Conservation (phyloP, 2,329 filamentous ascomycete genomes). For the Volutella citrinella region DNA sequence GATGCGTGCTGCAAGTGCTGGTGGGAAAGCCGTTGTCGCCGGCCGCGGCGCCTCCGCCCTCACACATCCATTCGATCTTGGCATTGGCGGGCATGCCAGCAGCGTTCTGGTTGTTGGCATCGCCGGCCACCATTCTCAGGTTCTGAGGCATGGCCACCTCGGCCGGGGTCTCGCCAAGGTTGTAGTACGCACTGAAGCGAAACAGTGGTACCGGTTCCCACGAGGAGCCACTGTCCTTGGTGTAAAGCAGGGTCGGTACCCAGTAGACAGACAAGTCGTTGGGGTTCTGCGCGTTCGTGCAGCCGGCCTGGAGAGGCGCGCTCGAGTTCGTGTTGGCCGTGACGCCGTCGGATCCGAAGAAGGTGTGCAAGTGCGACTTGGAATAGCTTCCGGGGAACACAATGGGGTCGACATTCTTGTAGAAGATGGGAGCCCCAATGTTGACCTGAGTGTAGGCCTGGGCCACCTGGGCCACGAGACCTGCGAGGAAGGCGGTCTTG, state of each 20-base stretch:
- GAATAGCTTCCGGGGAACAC: slow-evolving; percentile 28
- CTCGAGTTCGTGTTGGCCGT: slow-evolving; percentile 29
- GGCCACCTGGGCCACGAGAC: too few species aligned
- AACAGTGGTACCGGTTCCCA: slow-evolving; percentile 29
- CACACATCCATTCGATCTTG: slow-evolving; percentile 30
- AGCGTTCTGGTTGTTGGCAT: slow-evolving; percentile 20
- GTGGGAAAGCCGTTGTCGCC: slow-evolving; percentile 18
- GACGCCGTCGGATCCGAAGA: slow-evolving; percentile 33
- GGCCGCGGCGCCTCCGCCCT: slow-evolving; percentile 22
- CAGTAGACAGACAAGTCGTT: slow-evolving; percentile 47
- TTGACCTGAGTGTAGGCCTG: too few species aligned
- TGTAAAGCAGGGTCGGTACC: slow-evolving; percentile 41
- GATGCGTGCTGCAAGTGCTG: slow-evolving; percentile 14
- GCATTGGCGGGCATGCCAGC: slow-evolving; percentile 22
- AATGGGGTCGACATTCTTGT: slow-evolving; percentile 34
- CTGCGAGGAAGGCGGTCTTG: too few species aligned
- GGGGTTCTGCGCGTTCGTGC: slow-evolving; percentile 42
- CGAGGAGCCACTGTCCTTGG: slow-evolving; percentile 27
- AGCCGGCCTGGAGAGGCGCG: slow-evolving; percentile 37
- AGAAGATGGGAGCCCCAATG: too few species aligned
- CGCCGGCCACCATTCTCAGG: slow-evolving; percentile 39
- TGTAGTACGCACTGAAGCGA: slow-evolving; percentile 47
- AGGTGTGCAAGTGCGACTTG: slow-evolving; percentile 34
- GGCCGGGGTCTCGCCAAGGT: slow-evolving; percentile 32
- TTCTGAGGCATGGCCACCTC: slow-evolving; percentile 44